These are phyloP conservation scores for Jaapia argillacea DNA, from an alignment of 768 basidiomycete species.

Conservation along the genomic window DNA sequence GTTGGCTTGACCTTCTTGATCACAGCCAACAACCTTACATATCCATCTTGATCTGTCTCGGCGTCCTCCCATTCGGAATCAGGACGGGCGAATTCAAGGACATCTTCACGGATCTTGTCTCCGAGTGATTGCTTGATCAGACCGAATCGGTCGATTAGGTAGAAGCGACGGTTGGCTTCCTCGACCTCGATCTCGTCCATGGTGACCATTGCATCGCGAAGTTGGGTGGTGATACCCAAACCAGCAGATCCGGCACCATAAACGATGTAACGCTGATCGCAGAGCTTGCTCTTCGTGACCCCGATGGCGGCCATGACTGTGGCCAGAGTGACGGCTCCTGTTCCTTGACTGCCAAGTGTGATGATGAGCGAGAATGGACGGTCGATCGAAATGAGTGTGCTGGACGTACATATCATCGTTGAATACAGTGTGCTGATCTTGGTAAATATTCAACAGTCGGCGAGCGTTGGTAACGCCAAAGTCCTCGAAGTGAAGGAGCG, in stretches of 20 bases:
- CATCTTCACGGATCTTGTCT: slow-evolving; percentile 31
- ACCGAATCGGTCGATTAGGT: slow-evolving; percentile 61
- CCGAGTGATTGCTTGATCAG: slow-evolving; percentile 45
- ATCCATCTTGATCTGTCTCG: slow-evolving; percentile 24
- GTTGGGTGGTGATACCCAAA: slow-evolving; percentile 65
- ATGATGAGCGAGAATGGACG: neutral
- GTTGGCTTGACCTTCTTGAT: slow-evolving; percentile 70
- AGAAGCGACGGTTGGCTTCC: slow-evolving; percentile 61
- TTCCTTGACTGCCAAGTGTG: slow-evolving; percentile 58
- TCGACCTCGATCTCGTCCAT: slow-evolving; percentile 35
- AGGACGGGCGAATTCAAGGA: slow-evolving; percentile 46
- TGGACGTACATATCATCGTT: slow-evolving; percentile 75
- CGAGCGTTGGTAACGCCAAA: slow-evolving; percentile 76
- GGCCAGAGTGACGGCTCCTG: slow-evolving; percentile 67
- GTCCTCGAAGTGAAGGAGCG: slow-evolving; percentile 78
- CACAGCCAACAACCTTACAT: slow-evolving; percentile 53
- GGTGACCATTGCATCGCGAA: slow-evolving; percentile 66
- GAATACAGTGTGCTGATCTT: slow-evolving; percentile 56
- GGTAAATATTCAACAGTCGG: slow-evolving; percentile 51
- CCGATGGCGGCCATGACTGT: slow-evolving; percentile 59
- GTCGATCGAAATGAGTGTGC: neutral
- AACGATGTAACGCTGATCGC: slow-evolving; percentile 68
- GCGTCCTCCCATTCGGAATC: slow-evolving; percentile 45
- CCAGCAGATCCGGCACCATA: slow-evolving; percentile 82
- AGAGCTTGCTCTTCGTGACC: slow-evolving; percentile 52